Conservation (phyloP, 306 rosid species). For the Cyclanthera cordifolia region DNA sequence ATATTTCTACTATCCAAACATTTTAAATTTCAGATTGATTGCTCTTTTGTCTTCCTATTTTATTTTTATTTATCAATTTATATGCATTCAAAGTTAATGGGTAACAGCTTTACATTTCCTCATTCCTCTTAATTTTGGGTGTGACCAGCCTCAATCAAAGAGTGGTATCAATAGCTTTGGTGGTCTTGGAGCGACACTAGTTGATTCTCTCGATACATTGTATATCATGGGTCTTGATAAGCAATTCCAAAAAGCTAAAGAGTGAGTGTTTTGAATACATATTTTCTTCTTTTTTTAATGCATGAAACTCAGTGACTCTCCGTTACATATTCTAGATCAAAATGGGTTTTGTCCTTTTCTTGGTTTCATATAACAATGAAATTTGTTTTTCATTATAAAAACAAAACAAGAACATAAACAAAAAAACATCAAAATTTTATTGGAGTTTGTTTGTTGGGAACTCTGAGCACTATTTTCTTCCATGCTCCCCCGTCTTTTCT, state of each 20-base stretch:
- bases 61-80: not conserved
- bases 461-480: not conserved
- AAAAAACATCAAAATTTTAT: not conserved
- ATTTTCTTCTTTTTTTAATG: not conserved
- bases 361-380: not conserved
- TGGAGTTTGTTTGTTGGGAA: not conserved
- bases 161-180: slow-evolving; percentile 93
- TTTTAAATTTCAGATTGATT: not conserved
- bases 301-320: not conserved
- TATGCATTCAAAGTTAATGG: slow-evolving; percentile 3
- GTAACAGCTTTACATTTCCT: slow-evolving; percentile 22
- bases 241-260: slow-evolving; percentile 79
- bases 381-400: not conserved
- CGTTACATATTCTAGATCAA: slow-evolving; percentile 4
- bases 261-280: slow-evolving; percentile 43
- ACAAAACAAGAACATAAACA: too few species aligned
- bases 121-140: slow-evolving; percentile 12
- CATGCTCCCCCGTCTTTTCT: not conserved
- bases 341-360: not conserved
- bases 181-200: slow-evolving; percentile 96
- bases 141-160: slow-evolving; percentile 80
- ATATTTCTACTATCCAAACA: not conserved
- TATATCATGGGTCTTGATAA: slow-evolving; percentile 92
- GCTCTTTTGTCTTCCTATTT: not conserved
- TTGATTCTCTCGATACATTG: slow-evolving; percentile 89